Percentiles rank a stretch among this genome's conserved stretches.
phyloP scores from a whole-genome alignment of 2,329 filamentous ascomycete species.

The Cladosporium sp. region DNA sequence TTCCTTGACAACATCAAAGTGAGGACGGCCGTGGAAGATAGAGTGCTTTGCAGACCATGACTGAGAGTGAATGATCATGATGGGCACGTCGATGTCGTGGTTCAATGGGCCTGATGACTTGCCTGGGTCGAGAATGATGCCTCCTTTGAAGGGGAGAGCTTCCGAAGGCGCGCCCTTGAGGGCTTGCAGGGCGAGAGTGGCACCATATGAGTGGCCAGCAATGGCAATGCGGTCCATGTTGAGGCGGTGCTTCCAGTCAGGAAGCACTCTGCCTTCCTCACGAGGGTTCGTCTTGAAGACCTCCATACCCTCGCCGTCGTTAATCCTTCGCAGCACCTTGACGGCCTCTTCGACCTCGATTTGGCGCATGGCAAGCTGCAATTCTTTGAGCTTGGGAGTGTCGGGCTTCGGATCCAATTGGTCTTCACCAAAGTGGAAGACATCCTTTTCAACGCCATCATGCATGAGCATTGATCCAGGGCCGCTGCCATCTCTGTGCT shows the following conservation, averaged over 20 bases:
- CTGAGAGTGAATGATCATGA: constrained; percentile 60
- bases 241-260: constrained; percentile 51
- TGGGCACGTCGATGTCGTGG: constrained; percentile 53
- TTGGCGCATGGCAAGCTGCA: constrained; percentile 42
- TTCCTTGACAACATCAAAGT: constrained; percentile 60
- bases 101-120: constrained; percentile 62
- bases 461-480: constrained; percentile 41
- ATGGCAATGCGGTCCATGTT: constrained; percentile 54
- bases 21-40: constrained; percentile 59
- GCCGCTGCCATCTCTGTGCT: constrained; percentile 46
- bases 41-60: constrained; percentile 58
- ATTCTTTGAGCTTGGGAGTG: constrained; percentile 35
- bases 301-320: constrained; percentile 33
- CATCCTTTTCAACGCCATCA: constrained; percentile 29
- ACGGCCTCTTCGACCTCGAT: constrained; percentile 45
- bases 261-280: constrained; percentile 45
- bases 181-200: constrained; percentile 59
- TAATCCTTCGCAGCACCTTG: constrained; percentile 37
- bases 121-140: constrained; percentile 62
- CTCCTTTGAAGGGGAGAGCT: constrained; percentile 50
- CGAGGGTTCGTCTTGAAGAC: constrained; percentile 44
- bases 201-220: constrained; percentile 63
- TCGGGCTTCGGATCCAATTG: constrained; percentile 30
- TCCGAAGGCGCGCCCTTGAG: constrained; percentile 47
- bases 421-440: constrained; percentile 36